phyloP scores from a whole-genome alignment of 768 basidiomycete species.

The Harrya chromipes region DNA sequence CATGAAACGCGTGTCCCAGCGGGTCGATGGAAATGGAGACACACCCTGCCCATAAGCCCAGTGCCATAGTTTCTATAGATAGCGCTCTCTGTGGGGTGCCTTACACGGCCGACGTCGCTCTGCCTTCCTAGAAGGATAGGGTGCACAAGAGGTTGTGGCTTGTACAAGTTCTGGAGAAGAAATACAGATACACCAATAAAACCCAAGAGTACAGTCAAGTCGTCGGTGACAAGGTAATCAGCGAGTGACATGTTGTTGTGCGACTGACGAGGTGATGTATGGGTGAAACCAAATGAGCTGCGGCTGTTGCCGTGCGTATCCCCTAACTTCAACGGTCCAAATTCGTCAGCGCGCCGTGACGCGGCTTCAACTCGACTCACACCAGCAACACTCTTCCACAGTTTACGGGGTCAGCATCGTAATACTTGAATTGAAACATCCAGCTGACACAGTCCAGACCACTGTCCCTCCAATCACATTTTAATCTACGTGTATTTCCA shows the following conservation, averaged over 20 bases:
- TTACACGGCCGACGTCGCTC: constrained; percentile 81
- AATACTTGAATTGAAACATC: too few species aligned
- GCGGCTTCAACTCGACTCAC: too few species aligned
- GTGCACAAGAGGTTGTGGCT: constrained; percentile 82
- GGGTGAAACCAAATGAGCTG: not conserved
- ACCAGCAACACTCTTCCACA: too few species aligned
- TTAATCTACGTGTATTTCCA: too few species aligned
- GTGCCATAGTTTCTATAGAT: constrained; percentile 90
- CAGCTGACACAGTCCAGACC: too few species aligned
- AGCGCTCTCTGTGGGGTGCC: constrained; percentile 80
- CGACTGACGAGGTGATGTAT: not conserved
- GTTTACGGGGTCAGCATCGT: too few species aligned
- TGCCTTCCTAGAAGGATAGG: constrained; percentile 92
- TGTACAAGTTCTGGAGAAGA: constrained; percentile 74
- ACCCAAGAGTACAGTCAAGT: constrained; percentile 72
- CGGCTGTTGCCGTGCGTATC: constrained; percentile 4
- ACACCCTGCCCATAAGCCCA: constrained; percentile 75
- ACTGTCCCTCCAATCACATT: too few species aligned
- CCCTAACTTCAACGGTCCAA: too few species aligned
- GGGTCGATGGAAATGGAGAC: constrained; percentile 23
- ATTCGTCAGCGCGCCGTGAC: too few species aligned
- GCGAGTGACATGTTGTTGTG: constrained; percentile 39
- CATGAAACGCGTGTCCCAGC: not conserved
- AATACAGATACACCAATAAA: constrained; percentile 76
- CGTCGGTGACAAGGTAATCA: constrained; percentile 70